Base-by-base conservation (phyloP, 2,329 filamentous ascomycete genomes). In the Tolypocladium tropicale region DNA sequence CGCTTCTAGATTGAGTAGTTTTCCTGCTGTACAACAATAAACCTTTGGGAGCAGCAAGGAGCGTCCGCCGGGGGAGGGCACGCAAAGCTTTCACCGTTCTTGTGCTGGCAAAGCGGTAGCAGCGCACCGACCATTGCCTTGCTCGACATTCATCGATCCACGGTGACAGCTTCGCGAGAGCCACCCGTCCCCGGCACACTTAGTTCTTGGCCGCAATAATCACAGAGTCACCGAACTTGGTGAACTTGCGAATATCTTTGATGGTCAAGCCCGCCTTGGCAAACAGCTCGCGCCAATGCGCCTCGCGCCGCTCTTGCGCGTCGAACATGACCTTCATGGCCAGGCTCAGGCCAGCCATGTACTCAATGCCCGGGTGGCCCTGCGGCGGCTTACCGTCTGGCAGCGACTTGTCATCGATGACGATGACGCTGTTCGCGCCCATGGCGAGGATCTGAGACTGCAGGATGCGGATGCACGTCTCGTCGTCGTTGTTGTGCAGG, bases 311-410 rank as follows among this genome's bases (percentile, higher is more conserved):
- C 56, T 66, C 64, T 54, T 60, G 54, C 3, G 60, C 57, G 51
- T 66, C 60, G 49, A 66, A 66, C 56, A 67, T 60, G 37, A 55
- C 56, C 54, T 61, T 59, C 62, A 67, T 66, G 9, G 55, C 57
- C 21, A 68, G 54, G 51, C 61, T 63, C 39, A 67, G 37, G 1
- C 50, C 58, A 4, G 62, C 59, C 6, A 55, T 60, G 56, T 65
- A 64, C 55, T 61, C 61, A 32, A 59, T 36, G 0, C 59, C 64
- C 2, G 62, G 57, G 2, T 54, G 51, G 4, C 54, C 54, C 28
- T 56, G 53, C 39, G 58, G 55, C 37, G 56, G 58, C 46, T 63
- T 62, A 2, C 59, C 54, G 49, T 60, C 62, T 1, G 58, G 56
- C 25, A 63, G 53, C 9, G 57, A 54, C 53, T 64, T 61, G 32